Evolutionary conservation across 2,329 filamentous ascomycete genomes (phyloP).

Genomic region (Nemania serpens): DNA sequence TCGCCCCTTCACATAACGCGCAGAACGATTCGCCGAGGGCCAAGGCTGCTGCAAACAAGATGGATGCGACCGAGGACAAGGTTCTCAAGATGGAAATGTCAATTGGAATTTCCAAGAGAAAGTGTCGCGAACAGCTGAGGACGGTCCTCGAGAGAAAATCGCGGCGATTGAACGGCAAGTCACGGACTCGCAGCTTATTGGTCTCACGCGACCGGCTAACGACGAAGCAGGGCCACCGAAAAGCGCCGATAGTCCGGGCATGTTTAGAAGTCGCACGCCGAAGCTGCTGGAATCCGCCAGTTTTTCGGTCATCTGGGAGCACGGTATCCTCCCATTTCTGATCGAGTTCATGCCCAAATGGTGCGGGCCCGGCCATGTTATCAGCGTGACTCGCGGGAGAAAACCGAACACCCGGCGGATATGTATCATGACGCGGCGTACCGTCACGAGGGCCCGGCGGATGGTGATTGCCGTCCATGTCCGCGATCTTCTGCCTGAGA

Average conservation of each 20-base stretch:
- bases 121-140: slow-evolving; percentile 44
- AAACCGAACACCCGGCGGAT: slow-evolving; percentile 44
- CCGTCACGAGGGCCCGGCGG: slow-evolving; percentile 44
- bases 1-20: not conserved
- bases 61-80: slow-evolving; percentile 29
- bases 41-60: slow-evolving; percentile 1
- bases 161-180: slow-evolving; percentile 39
- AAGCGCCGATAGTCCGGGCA: slow-evolving; percentile 42
- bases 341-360: slow-evolving; percentile 48
- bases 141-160: slow-evolving; percentile 43
- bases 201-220: not conserved
- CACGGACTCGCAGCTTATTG: too few species aligned
- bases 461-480: slow-evolving; percentile 48
- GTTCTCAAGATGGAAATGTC: slow-evolving; percentile 38
- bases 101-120: slow-evolving; percentile 43
- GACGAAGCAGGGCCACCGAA: slow-evolving; percentile 35
- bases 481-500: slow-evolving; percentile 47
- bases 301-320: slow-evolving; percentile 51
- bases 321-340: slow-evolving; percentile 50
- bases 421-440: slow-evolving; percentile 47
- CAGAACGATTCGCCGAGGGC: not conserved
- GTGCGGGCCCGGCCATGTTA: slow-evolving; percentile 47
- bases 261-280: slow-evolving; percentile 36
- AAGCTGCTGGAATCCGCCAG: slow-evolving; percentile 42
- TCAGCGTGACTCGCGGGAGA: slow-evolving; percentile 46